Evolutionary conservation across 352 stramenopile species (phyloP).

Genomic region (Pythium catenulatum): DNA sequence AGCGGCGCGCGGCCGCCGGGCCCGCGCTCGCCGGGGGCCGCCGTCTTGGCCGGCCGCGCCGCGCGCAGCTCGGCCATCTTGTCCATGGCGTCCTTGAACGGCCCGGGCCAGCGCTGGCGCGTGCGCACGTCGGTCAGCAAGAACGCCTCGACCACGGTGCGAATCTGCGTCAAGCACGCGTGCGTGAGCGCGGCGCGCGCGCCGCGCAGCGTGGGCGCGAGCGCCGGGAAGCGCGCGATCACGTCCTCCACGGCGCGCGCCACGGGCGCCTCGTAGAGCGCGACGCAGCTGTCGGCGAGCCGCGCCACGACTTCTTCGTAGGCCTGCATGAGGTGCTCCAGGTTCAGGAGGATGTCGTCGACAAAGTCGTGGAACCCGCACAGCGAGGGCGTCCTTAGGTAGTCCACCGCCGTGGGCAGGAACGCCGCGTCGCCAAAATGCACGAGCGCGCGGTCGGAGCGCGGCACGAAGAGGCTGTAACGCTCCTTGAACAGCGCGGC

Average conservation of each 20-base stretch:
- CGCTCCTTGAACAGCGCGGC: slow-evolving; percentile 52
- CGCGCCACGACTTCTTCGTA: slow-evolving; percentile 74
- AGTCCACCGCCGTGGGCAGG: slow-evolving; percentile 65
- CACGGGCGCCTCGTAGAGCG: slow-evolving; percentile 75
- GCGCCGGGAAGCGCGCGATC: too few species aligned
- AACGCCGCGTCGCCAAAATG: slow-evolving; percentile 62
- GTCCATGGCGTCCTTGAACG: neutral
- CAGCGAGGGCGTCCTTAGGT: slow-evolving; percentile 65
- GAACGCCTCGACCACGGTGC: too few species aligned
- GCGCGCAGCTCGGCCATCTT: neutral
- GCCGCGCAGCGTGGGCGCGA: too few species aligned
- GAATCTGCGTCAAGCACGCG: too few species aligned
- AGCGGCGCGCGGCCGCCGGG: too few species aligned
- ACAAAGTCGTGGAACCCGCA: slow-evolving; percentile 80
- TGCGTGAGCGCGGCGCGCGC: too few species aligned
- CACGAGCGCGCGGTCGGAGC: slow-evolving; percentile 63
- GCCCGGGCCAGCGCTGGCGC: neutral
- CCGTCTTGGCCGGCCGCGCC: neutral
- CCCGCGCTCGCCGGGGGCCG: neutral
- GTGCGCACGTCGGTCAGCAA: too few species aligned
- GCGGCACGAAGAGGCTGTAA: slow-evolving; percentile 64
- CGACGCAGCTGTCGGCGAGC: slow-evolving; percentile 68
- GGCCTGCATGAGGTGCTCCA: slow-evolving; percentile 64
- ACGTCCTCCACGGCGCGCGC: slow-evolving; percentile 62
- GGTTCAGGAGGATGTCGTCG: slow-evolving; percentile 75